Evolutionary conservation across 2,329 filamentous ascomycete species (phyloP), one percentile per base, ranked within the genome.

Genomic region (Neonectria coccinea): DNA sequence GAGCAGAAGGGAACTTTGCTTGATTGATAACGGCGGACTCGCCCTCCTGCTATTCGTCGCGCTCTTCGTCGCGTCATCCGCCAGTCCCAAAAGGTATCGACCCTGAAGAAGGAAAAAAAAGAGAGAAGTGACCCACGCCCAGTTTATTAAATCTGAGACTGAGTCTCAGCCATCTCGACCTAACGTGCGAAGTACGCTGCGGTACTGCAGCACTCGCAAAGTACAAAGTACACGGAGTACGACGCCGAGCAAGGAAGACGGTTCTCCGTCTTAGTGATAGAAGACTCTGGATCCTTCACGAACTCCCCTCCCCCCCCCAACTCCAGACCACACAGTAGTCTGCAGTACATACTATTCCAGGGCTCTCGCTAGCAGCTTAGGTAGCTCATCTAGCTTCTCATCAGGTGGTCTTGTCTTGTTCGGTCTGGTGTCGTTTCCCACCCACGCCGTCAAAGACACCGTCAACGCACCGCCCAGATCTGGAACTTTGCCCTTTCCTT

Each of bases 11-110:
- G 16, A 18, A 27, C 22, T 59, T 48, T 57, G 44, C 41, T 57
- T 61, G 59, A 71, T 67, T 73, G 71, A 73, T 73, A 74, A 73
- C 67, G 64, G 54, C 45, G 25, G 47, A 16, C 29, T 50, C 25
- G 41, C 53, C 41, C 20, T 12, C 45, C 41, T 59, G 31, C 63
- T 16, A 73, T 73, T 73, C 62, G 68, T 47, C 65, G 62, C 62
- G 63, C 65, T 59, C 51, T 55, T 60, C 64, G 56, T 68, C 60
- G 58, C 65, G 52, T 69, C 60, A 63, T 59, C 64, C 58, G 56
- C 66, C 64, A 63, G 41, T 54, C 59, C 60, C 25, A 57, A 63
- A 58, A 27, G 52, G 29, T 42, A 31, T 52, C 44, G 50, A 53
- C 42, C 41, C 60, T 53, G 57, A 31, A 47, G 39, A 42, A 41